phyloP scores from a whole-genome alignment of 2,329 filamentous ascomycete species.

The Beauveria sp. region DNA sequence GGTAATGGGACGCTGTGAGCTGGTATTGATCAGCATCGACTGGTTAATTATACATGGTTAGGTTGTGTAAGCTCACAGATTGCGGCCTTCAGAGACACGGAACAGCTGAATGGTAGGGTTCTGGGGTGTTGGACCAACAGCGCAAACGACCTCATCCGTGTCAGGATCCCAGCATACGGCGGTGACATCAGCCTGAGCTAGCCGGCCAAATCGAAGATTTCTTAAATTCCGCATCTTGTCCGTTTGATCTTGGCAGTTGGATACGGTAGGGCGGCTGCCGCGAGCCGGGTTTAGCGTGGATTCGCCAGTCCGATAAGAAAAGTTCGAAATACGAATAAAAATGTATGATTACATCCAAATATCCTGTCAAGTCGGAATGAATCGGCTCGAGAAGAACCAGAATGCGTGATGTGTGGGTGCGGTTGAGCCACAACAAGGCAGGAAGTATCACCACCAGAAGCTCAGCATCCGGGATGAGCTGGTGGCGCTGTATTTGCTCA shows the following conservation, averaged over 20 bases:
- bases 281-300: neutral
- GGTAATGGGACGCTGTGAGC: constrained; percentile 46
- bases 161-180: constrained; percentile 80
- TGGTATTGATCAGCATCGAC: constrained; percentile 19
- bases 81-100: constrained; percentile 40
- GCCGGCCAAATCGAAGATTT: constrained; percentile 63
- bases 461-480: neutral
- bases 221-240: constrained; percentile 76
- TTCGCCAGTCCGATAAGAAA: neutral
- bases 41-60: neutral
- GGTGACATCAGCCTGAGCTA: constrained; percentile 57
- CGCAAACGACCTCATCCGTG: constrained; percentile 70
- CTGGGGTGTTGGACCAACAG: constrained; percentile 69
- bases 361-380: neutral
- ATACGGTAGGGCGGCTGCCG: neutral
- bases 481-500: neutral
- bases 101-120: constrained; percentile 67
- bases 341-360: neutral
- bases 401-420: constrained; percentile 2
- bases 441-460: neutral
- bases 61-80: constrained; percentile 30
- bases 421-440: neutral
- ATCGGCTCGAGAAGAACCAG: neutral
- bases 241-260: neutral
- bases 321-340: neutral